phyloP scores from a whole-genome alignment of 2,329 filamentous ascomycete species.

The Fusarium algeriense region DNA sequence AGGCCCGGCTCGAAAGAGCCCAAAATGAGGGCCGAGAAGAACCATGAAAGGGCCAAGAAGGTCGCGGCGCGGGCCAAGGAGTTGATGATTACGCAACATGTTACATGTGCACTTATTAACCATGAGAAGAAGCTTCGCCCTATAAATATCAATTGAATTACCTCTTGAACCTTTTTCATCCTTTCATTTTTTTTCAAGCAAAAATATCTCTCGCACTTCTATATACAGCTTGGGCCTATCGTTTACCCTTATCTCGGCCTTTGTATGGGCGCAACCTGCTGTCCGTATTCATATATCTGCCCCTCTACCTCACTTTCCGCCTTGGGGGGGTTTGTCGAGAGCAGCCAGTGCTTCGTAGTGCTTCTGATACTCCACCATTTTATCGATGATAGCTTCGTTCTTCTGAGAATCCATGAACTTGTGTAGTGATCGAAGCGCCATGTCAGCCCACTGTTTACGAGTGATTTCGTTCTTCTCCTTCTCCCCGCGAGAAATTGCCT shows the following conservation, averaged over 20 bases:
- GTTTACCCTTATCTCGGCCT: not conserved
- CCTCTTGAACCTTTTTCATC: not conserved
- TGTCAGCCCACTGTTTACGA: not conserved
- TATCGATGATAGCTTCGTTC: not conserved
- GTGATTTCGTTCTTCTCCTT: not conserved
- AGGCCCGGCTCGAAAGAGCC: too few relatives aligned
- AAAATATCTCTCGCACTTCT: not conserved
- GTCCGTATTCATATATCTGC: not conserved
- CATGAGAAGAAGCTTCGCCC: not conserved
- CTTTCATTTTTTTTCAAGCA: not conserved
- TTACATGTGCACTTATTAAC: too few relatives aligned
- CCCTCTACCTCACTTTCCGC: not conserved
- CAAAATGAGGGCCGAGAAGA: too few relatives aligned
- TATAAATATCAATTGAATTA: not conserved
- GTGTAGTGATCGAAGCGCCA: not conserved
- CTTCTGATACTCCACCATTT: not conserved
- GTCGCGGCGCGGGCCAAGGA: too few relatives aligned
- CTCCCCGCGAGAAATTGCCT: not conserved
- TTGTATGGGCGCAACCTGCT: not conserved
- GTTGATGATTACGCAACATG: too few relatives aligned
- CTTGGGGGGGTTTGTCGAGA: not conserved
- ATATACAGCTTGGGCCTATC: not conserved
- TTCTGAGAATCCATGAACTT: conserved; percentile 5
- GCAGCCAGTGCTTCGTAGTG: not conserved
- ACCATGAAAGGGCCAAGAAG: too few relatives aligned